Evolutionary conservation across 768 basidiomycete species (phyloP), one percentile per base, ranked within the genome.

Genomic region (Saitozyma podzolica): DNA sequence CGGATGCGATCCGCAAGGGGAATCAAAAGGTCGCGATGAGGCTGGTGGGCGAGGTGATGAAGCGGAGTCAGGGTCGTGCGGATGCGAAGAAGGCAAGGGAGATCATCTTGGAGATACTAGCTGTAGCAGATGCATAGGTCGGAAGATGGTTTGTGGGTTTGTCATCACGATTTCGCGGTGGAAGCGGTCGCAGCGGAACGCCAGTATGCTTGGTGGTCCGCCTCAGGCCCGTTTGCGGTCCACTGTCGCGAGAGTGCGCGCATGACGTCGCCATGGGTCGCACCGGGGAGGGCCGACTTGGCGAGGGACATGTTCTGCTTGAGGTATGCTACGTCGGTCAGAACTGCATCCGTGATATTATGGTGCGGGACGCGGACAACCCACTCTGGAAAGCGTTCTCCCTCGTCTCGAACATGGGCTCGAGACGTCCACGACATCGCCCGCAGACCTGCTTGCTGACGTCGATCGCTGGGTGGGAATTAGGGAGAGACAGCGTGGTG

Each of bases 41-140:
- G 64, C 83, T 97, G 50, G 83, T 94, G 0, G 93, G 93, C 0
- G 83, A 85, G 69, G 90, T 95, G 39, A 93, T 97, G 90, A 88
- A 87, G 78, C 78, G 84, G 54, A 90, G 87, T 65, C 82, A 85
- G 61, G 95, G 95, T 14, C 84, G 86, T 50, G 91, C 88, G 13
- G 87, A 95, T 79, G 89, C 92, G 0, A 82, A 83, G 60, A 81
- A 81, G 37, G 86, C 85, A 17, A 85, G 81, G 70, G 79, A 75
- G 39, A 79, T 83, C 63, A 69, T 95, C 49, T n/a, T 68, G 56
- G 52, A 74, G 45, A 52, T 75, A 48, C 51, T 64, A 19, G 8
- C 39, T 43, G 47, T 20, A 51, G 17, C 14, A 58, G 39, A 41
- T 13, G 39, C 14, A 19, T 40, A 56, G n/a, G 20, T 13, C 19